These are phyloP conservation scores for Pleurotus citrinopileatus DNA, from an alignment of 768 basidiomycete genomes.

Conservation along the genomic window DNA sequence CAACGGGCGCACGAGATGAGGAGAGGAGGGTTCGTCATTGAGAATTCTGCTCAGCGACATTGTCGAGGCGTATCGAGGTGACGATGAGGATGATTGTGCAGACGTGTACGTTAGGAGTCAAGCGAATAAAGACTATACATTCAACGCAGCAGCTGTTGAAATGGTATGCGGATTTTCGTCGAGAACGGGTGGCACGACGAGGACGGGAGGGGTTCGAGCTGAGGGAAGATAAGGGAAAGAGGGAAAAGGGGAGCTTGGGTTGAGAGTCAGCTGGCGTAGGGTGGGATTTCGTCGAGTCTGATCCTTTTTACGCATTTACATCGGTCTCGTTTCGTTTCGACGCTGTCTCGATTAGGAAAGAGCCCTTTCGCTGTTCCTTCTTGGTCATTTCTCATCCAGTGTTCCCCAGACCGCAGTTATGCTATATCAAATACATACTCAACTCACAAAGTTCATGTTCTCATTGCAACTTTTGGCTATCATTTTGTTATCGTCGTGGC, in stretches of 20 bases:
- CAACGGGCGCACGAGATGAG: constrained; percentile 22
- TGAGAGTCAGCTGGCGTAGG: constrained; percentile 18
- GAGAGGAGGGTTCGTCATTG: constrained; percentile 63
- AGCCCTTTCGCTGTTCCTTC: constrained; percentile 7
- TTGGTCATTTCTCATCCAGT: neutral
- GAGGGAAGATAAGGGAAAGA: constrained; percentile 15
- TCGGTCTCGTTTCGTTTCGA: constrained; percentile 24
- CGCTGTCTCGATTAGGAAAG: constrained; percentile 22
- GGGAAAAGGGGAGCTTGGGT: constrained; percentile 21
- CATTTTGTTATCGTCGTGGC: constrained; percentile 16
- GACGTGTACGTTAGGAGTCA: neutral
- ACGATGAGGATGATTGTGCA: constrained; percentile 3
- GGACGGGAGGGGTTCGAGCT: constrained; percentile 1
- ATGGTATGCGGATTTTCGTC: neutral
- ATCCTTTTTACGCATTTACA: constrained; percentile 31
- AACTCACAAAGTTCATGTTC: constrained; percentile 10
- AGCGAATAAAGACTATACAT: constrained; percentile 2
- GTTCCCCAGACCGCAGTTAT: constrained; percentile 4
- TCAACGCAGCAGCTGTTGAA: neutral
- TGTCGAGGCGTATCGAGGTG: constrained; percentile 13
- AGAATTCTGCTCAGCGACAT: constrained; percentile 83
- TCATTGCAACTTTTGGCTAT: constrained; percentile 20
- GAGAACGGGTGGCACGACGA: constrained; percentile 11
- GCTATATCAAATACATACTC: neutral
- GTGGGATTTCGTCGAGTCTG: constrained; percentile 24